phyloP scores from a whole-genome alignment of 2,329 filamentous ascomycete genomes.

The Teratosphaeria pseudoeucalypti region DNA sequence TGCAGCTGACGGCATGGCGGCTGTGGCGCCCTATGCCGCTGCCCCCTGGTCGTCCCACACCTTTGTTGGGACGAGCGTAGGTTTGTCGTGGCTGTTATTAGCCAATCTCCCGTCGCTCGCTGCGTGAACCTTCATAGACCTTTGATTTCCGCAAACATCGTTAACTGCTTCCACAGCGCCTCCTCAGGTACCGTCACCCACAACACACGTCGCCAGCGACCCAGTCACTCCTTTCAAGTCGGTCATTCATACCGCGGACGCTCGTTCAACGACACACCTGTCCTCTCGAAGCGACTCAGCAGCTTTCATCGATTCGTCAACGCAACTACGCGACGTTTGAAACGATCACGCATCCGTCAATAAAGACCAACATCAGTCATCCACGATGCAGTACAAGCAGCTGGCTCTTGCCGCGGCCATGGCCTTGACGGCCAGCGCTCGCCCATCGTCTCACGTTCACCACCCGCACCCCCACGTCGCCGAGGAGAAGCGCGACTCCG shows the following conservation, averaged over 20 bases:
- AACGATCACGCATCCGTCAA: not conserved
- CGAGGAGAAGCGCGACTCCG: conserved; percentile 4
- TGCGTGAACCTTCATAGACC: not conserved
- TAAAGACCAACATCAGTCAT: not conserved
- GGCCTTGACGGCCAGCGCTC: conserved; percentile 1
- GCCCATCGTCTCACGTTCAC: not conserved
- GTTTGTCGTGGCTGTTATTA: not conserved
- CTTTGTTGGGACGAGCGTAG: not conserved
- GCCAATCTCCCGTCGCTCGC: not conserved
- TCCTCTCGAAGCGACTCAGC: not conserved
- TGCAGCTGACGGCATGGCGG: not conserved
- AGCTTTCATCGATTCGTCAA: not conserved
- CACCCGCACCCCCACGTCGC: not conserved
- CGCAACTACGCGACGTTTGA: not conserved
- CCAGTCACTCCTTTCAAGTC: not conserved
- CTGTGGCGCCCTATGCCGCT: not conserved
- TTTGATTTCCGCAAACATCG: not conserved
- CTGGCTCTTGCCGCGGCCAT: not conserved
- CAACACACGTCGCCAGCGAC: not conserved
- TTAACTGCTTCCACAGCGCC: not conserved
- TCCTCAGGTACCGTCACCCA: not conserved
- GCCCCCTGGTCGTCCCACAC: not conserved
- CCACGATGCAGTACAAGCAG: not conserved
- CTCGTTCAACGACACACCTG: not conserved
- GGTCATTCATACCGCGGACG: not conserved